Percentiles rank a stretch among this genome's conserved stretches.
Evolutionary conservation across 805 yeast genomes (phyloP).

Genomic region (Phaffomyces antillensis): DNA sequence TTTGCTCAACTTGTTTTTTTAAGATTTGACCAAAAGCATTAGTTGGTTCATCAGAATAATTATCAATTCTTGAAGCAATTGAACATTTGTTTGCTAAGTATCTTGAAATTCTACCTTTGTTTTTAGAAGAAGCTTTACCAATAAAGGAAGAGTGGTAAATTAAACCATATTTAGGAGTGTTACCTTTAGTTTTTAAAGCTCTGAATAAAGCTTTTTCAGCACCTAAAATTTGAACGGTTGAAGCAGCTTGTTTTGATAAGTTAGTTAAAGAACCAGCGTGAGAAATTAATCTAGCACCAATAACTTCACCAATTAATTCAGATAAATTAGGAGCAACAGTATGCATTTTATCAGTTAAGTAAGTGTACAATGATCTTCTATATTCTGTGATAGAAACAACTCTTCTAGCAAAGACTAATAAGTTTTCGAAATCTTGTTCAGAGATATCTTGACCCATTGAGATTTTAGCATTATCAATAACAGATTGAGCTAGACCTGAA

Average conservation of each 20-base stretch:
- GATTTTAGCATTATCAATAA: conserved; percentile 90
- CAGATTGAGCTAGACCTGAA: conserved; percentile 83
- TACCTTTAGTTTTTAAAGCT: conserved; percentile 97
- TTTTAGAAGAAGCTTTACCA: conserved; percentile 94
- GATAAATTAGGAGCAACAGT: conserved; percentile 96
- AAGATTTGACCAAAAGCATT: conserved; percentile 84
- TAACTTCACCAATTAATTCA: conserved; percentile 96
- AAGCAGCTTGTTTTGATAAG: conserved; percentile 96
- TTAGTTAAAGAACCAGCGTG: conserved; percentile 98
- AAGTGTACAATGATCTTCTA: conserved; percentile 75
- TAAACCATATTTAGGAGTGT: conserved; percentile 97
- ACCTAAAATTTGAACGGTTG: conserved; percentile 97
- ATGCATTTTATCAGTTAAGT: conserved; percentile 93
- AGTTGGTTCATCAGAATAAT: conserved; percentile 91
- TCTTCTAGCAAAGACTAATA: conserved; percentile 85
- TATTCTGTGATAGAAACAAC: conserved; percentile 89
- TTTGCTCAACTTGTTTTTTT: conserved; percentile 96
- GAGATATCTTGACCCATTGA: conserved; percentile 99
- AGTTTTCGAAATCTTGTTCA: conserved; percentile 89
- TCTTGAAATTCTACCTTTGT: conserved; percentile 98
- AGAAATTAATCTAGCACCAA: conserved; percentile 96
- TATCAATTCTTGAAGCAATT: conserved; percentile 97
- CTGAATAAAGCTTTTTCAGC: conserved; percentile 99
- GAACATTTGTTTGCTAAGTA: conserved; percentile 98
- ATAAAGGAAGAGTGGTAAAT: conserved; percentile 94